Percentiles rank a stretch among this genome's conserved stretches.
Evolutionary conservation across 306 rosid species (phyloP).

Genomic region (Potentilla sterilis): DNA sequence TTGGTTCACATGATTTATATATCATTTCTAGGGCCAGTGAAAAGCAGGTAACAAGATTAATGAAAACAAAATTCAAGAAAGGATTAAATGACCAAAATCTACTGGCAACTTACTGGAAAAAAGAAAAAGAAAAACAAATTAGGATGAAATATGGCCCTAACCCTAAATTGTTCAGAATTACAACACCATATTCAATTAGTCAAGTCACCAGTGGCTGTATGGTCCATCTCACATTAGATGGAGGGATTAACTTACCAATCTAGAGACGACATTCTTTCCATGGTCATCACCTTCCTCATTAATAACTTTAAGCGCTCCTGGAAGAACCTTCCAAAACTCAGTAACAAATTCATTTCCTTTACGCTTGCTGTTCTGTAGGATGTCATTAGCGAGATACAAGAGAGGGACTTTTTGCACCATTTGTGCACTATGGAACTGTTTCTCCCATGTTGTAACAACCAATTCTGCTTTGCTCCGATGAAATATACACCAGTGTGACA

Average conservation of each 20-base stretch:
- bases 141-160: background rate
- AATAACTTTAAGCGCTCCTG: conserved; percentile 68
- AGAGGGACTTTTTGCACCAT: conserved; percentile 68
- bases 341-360: conserved; percentile 94
- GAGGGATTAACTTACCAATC: conserved; percentile 56
- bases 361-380: conserved; percentile 86
- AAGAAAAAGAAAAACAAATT: background rate
- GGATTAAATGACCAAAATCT: background rate
- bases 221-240: background rate
- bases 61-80: background rate
- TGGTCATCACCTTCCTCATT: conserved; percentile 52
- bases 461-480: conserved; percentile 85
- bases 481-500: conserved; percentile 96
- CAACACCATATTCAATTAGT: background rate
- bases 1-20: background rate
- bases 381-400: conserved; percentile 92
- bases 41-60: background rate
- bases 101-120: background rate
- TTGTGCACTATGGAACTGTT: conserved; percentile 62
- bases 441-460: conserved; percentile 86
- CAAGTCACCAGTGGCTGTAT: background rate
- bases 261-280: conserved; percentile 53
- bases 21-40: conserved; percentile 3
- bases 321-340: conserved; percentile 91
- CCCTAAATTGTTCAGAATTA: background rate